Base-by-base conservation (phyloP, 176 grass and related monocot genomes). In the Eragrostis nindensis region DNA sequence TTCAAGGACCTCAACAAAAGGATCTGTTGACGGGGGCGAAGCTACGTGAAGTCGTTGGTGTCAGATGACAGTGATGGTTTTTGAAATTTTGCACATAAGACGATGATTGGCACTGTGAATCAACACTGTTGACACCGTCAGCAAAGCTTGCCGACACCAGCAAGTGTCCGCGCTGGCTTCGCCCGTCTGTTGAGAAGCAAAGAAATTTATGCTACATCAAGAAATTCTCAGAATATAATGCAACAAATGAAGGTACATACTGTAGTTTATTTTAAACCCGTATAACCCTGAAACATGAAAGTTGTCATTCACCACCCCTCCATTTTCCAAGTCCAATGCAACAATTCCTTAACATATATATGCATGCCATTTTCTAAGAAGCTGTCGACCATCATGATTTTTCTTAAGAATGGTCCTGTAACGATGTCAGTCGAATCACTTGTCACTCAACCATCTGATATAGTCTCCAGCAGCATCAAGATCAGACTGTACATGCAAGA, bases 401-500 rank as follows among this genome's bases (percentile, higher is more conserved):
- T 75, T 47, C 24, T 74, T 75, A 80, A 75, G 70, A 84, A 89
- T 38, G 36, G 39, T 54, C 68, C 25, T 62, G 13, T 75, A 63
- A 64, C 38, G 7, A 70, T 77, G 66, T 43, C 53, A 88, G 15
- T 12, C 39, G 53, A 60, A 75, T 68, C 22, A 36, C 25, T 40
- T 64, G 49, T 85, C 75, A 56, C 77, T 59, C 53, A 77, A 48
- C 65, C 57, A 93, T 81, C 68, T 71, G 24, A 57, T 77, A 73
- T 64, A 82, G 38, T 76, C 63, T 63, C 80, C 84, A 50, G 78
- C 19, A 50, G 47, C 57, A 45, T 90, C 73, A 76, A 84, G 62
- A 57, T 86, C 82, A 59, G 66, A 90, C 77, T 90, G 84, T 84
- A 87, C 40, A 74, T 17, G 14, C 3, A 36, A 86, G 14, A 49